Base-by-base conservation (phyloP, 208 protist species). In the Leishmania tropica region DNA sequence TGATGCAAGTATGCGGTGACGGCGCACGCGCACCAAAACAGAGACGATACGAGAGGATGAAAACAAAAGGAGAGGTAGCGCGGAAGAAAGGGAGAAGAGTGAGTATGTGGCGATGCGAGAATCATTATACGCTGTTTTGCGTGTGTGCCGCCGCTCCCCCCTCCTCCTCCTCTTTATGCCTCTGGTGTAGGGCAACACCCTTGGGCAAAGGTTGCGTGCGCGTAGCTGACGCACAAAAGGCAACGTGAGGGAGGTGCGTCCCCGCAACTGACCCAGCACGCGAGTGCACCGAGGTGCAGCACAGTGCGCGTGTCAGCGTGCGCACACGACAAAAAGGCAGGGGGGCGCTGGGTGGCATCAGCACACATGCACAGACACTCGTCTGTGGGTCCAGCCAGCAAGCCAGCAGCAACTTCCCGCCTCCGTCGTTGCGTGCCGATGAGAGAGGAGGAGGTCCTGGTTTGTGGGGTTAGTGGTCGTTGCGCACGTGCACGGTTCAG, bases 51-150 rank as follows among this genome's bases (percentile, higher is more conserved):
- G 78, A 67, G 21, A 37, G 77, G 19, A 75, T 21, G 47, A 8
- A 3, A 51, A 84, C 28, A 75, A 67, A 81, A 19, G 51, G 60
- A 83, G 15, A 64, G 40, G 15, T 5, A 42, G 35, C 0, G 67
- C 28, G 40, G 67, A 24, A 72, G 40, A 72, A 5, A 47, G 21
- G 67, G 40, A 24, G 21, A 72, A 72, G 67, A 17, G 67, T n/a
- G 17, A 31, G 21, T 47, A 72, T 28, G 35, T 24, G 17, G 17
- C 17, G 3, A 45, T 47, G 42, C 28, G 17, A 47, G 17, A 15
- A 40, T 68, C 62, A 35, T 40, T 19, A 68, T 21, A 40, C 13
- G 62, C 13, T 68, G 31, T 7, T 31, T 68, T 24, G 31, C 62
- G 15, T 24, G 62, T 4, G 62, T 24, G 13, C 31, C n/a, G n/a